phyloP scores from a whole-genome alignment of 2,329 filamentous ascomycete genomes.

The Alternaria sp. region DNA sequence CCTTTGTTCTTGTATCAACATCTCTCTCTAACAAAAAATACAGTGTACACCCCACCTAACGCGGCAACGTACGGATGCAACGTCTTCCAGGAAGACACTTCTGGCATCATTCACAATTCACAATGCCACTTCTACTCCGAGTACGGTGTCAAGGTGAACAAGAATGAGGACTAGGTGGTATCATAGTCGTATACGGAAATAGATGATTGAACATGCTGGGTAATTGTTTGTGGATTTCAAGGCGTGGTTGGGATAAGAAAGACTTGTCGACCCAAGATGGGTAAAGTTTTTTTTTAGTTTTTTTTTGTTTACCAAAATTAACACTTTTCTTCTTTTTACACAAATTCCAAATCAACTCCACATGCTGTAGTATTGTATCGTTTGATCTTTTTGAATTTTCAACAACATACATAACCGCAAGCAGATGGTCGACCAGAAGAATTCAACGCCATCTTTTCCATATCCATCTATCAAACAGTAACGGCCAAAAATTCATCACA shows the following conservation, averaged over 20 bases:
- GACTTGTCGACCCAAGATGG: not conserved
- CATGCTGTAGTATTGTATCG: not conserved
- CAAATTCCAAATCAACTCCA: not conserved
- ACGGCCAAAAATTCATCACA: not conserved
- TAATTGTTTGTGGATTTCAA: not conserved
- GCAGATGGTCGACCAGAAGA: not conserved
- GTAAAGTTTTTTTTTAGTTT: not conserved
- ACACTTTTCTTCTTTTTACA: not conserved
- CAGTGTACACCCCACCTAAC: constrained; percentile 86
- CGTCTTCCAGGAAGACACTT: constrained; percentile 80
- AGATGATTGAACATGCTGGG: not conserved
- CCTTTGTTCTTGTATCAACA: constrained; percentile 17
- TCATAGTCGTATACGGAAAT: not conserved
- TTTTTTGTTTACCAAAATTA: not conserved
- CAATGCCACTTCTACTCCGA: constrained; percentile 48
- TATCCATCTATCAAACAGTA: not conserved
- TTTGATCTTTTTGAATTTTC: too few relatives aligned
- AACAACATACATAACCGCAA: not conserved
- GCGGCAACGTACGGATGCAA: constrained; percentile 83
- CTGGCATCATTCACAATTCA: constrained; percentile 51
- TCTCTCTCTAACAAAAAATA: constrained; percentile 7
- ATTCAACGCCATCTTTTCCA: not conserved
- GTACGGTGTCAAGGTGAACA: constrained; percentile 33
- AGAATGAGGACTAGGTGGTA: not conserved
- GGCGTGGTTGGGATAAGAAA: not conserved